Conservation (phyloP, 129 eudicot genomes). For the sunflower (Helianthus annuus) region DNA sequence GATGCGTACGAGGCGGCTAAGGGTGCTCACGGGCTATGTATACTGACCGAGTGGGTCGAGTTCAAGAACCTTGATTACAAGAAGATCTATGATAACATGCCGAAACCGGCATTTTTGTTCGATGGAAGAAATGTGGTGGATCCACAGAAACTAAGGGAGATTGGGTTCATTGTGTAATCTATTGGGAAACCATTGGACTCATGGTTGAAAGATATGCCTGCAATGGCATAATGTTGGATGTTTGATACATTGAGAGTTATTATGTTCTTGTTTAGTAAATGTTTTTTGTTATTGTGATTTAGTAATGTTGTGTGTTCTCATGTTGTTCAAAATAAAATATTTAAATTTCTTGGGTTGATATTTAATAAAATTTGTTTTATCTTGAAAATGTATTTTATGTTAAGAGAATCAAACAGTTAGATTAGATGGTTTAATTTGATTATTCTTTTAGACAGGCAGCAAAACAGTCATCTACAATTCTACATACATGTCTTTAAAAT, state of each 20-base stretch:
- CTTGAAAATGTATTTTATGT: too few relatives aligned
- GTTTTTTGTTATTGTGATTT: background rate
- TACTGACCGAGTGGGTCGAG: slow-evolving; percentile 87
- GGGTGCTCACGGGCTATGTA: slow-evolving; percentile 72
- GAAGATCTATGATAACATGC: slow-evolving; percentile 78
- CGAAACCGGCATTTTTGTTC: slow-evolving; percentile 76
- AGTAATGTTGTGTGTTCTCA: background rate
- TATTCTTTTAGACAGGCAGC: too few relatives aligned
- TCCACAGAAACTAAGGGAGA: slow-evolving; percentile 60
- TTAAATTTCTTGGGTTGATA: background rate
- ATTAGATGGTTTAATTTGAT: too few relatives aligned
- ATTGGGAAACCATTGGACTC: slow-evolving; percentile 87
- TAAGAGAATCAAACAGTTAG: too few relatives aligned
- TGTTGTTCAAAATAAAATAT: background rate
- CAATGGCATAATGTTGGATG: slow-evolving; percentile 45
- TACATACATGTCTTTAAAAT: too few relatives aligned
- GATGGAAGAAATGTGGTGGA: slow-evolving; percentile 76
- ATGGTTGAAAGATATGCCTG: slow-evolving; percentile 90
- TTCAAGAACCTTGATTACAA: slow-evolving; percentile 76
- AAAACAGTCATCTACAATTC: too few relatives aligned
- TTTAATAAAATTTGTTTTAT: background rate
- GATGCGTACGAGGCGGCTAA: slow-evolving; percentile 77
- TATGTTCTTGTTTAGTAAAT: background rate
- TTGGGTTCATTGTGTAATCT: slow-evolving; percentile 79
- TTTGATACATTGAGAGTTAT: background rate